Evolutionary conservation across 768 basidiomycete genomes (phyloP).

Genomic region (Dioszegia aurantiaca): DNA sequence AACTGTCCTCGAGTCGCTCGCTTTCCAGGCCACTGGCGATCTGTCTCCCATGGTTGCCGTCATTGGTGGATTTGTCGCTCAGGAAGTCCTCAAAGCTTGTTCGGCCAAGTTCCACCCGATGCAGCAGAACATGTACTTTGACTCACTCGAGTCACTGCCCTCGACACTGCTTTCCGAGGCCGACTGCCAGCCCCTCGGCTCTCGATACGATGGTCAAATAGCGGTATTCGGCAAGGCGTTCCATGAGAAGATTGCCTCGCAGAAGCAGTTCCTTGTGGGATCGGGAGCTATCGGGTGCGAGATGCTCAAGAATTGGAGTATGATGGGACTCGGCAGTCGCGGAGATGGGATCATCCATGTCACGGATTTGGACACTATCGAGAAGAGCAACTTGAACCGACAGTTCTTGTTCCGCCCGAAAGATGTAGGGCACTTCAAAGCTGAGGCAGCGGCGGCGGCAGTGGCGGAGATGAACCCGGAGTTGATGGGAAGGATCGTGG

Average conservation of each 20-base stretch:
- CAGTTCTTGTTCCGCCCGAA: constrained; percentile 97
- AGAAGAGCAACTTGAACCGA: constrained; percentile 96
- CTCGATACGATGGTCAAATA: constrained; percentile 90
- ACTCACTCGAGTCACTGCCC: constrained; percentile 93
- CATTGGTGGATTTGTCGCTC: constrained; percentile 94
- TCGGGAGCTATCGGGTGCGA: constrained; percentile 99
- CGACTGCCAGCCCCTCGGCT: constrained; percentile 75
- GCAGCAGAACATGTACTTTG: constrained; percentile 92
- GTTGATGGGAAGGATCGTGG: constrained; percentile 75
- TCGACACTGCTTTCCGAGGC: constrained; percentile 68
- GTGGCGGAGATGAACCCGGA: constrained; percentile 95
- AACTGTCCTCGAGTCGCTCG: constrained; percentile 69
- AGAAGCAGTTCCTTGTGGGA: constrained; percentile 93
- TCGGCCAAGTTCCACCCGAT: constrained; percentile 98
- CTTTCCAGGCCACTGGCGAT: constrained; percentile 89
- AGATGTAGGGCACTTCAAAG: constrained; percentile 95
- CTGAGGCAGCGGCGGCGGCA: constrained; percentile 85
- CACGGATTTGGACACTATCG: constrained; percentile 96
- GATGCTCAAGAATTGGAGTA: constrained; percentile 99
- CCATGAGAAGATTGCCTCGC: constrained; percentile 84
- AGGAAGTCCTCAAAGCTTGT: constrained; percentile 94
- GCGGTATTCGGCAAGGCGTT: constrained; percentile 91
- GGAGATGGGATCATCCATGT: constrained; percentile 75
- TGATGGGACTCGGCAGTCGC: constrained; percentile 91
- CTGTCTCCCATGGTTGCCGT: constrained; percentile 87